phyloP scores from a whole-genome alignment of 345 rosid species.

The Angophora floribunda region DNA sequence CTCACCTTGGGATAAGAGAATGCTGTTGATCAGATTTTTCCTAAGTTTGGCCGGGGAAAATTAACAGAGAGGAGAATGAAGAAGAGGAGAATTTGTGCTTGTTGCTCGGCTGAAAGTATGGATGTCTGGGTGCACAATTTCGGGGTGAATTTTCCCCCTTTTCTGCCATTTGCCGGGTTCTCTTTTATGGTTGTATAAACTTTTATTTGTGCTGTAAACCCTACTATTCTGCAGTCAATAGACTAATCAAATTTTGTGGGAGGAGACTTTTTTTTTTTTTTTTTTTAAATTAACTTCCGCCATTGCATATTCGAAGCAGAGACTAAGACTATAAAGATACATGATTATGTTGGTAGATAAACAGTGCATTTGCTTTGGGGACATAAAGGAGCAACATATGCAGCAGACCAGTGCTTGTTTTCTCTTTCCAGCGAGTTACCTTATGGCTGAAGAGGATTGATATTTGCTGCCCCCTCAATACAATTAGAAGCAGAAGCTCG shows the following conservation, averaged over 20 bases:
- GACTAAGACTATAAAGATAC: neutral
- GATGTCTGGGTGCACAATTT: neutral
- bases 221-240: neutral
- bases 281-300: neutral
- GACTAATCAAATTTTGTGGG: neutral
- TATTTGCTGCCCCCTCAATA: neutral
- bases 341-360: neutral
- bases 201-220: neutral
- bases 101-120: neutral
- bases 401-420: neutral
- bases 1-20: neutral
- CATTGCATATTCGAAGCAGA: neutral
- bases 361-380: neutral
- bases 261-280: neutral
- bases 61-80: neutral
- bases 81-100: neutral
- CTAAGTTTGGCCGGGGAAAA: neutral
- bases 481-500: neutral
- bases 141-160: neutral
- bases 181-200: neutral
- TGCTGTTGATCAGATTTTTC: neutral
- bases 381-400: neutral
- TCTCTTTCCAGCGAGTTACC: neutral
- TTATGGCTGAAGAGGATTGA: neutral
- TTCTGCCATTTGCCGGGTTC: neutral